phyloP scores from a whole-genome alignment of 345 rosid genomes.

The Aquilaria sinensis region DNA sequence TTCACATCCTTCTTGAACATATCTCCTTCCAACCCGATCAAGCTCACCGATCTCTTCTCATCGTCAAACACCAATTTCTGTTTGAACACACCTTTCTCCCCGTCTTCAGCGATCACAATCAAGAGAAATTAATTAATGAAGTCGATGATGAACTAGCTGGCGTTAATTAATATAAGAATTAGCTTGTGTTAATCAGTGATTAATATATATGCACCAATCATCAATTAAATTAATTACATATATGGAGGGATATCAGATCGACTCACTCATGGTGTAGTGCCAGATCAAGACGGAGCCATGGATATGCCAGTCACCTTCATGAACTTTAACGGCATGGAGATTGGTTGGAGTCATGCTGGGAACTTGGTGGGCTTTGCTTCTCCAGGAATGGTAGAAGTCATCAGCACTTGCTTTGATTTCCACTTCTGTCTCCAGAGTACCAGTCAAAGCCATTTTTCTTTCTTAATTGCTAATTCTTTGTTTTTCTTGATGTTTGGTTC shows the following conservation, averaged over 20 bases:
- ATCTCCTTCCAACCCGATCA: slow-evolving; percentile 26
- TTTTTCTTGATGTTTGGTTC: no score
- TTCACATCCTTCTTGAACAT: slow-evolving; percentile 19
- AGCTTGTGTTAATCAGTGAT: not conserved
- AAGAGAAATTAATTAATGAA: no score
- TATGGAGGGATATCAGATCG: no score
- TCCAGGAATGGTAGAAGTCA: not conserved
- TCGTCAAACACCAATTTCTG: slow-evolving; percentile 22
- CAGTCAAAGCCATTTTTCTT: no score
- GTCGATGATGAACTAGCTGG: no score
- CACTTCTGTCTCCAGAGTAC: not conserved
- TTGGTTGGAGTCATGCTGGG: not conserved
- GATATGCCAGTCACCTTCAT: slow-evolving; percentile 1
- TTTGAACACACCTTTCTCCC: slow-evolving; percentile 20
- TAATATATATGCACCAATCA: not conserved
- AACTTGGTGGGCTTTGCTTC: not conserved
- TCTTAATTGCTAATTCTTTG: no score
- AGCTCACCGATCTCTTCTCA: slow-evolving; percentile 11
- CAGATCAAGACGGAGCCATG: not conserved
- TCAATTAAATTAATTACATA: not conserved
- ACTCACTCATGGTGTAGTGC: not conserved
- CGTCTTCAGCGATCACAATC: slow-evolving; percentile 12
- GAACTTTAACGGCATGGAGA: not conserved
- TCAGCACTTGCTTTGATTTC: not conserved
- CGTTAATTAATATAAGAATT: no score